These are phyloP conservation scores for Claviceps citrina DNA, from an alignment of 2,329 filamentous ascomycete genomes.

Conservation along the genomic window DNA sequence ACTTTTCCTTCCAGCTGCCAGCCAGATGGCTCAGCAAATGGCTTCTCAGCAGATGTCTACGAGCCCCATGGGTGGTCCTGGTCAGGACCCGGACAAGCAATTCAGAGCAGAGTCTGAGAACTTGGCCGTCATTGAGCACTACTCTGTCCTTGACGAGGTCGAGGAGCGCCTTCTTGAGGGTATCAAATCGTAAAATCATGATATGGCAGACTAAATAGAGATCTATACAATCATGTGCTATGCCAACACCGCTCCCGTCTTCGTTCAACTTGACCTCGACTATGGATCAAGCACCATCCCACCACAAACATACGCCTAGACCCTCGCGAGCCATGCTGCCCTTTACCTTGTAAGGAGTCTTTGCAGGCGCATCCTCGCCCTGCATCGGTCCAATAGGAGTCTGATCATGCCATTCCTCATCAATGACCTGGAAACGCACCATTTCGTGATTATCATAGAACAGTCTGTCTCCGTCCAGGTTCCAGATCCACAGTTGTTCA, in stretches of 20 bases:
- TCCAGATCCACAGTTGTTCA: conserved; percentile 76
- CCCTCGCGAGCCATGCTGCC: conserved; percentile 49
- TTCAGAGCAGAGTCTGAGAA: conserved; percentile 91
- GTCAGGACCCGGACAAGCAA: conserved; percentile 89
- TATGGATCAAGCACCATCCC: conserved; percentile 27
- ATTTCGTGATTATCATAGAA: conserved; percentile 85
- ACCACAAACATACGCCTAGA: conserved; percentile 49
- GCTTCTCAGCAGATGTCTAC: conserved; percentile 40
- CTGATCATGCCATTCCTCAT: conserved; percentile 85
- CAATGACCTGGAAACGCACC: conserved; percentile 71
- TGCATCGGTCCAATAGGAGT: conserved; percentile 53
- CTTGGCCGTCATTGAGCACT: conserved; percentile 83
- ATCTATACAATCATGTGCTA: conserved; percentile 9
- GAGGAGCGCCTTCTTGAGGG: conserved; percentile 64
- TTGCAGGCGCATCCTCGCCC: conserved; percentile 43
- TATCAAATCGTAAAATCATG: conserved; percentile 24
- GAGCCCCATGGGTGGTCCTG: conserved; percentile 63
- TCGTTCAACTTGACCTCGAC: conserved; percentile 5
- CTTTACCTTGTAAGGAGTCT: conserved; percentile 56
- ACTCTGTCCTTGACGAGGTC: conserved; percentile 76
- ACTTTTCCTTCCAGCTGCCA: conserved; percentile 48
- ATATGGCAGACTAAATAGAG: conserved; percentile 4
- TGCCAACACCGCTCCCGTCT: neutral
- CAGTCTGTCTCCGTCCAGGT: conserved; percentile 54
- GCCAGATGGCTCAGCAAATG: conserved; percentile 85